Evolutionary conservation across 2,329 filamentous ascomycete genomes (phyloP), one percentile per base, ranked within the genome.

Genomic region (Acarospora socialis): DNA sequence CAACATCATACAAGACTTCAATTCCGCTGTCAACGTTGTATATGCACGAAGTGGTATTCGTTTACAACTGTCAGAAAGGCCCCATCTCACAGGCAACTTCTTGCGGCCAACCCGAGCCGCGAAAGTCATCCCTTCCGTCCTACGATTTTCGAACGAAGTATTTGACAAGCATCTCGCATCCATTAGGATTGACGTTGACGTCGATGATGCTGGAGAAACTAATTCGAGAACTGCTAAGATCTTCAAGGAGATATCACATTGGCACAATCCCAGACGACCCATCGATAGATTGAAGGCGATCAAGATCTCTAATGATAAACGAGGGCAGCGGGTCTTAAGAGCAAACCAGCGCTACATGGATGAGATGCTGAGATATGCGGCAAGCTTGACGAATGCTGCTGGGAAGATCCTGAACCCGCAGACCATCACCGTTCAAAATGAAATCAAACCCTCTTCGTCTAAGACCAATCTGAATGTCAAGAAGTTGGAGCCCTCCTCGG

Each of bases 321-420:
- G 55, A 42, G 54, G 50, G 30, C 52, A 49, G 32, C 57, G 48
- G 37, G 56, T 60, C 5, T 52, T 50, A 32, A 63, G 56, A 39
- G 57, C 56, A 32, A 73, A 77, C 26, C 77, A 83, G 43, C 61
- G 59, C 31, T 73, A 71, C 46, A 77, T 80, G 68, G 65, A 67
- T 2, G 73, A 80, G 36, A 78, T 78, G 53, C 63, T 65, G 17
- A 60, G 64, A 1, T 84, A 83, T 47, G 74, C 79, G 2, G 74
- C 73, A 8, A 81, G 75, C 50, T 58, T 83, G 28, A 79, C 74
- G 0, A 76, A 73, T 35, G 61, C 70, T 0, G 59, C 64, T 2
- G 76, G 75, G 3, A 78, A 73, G 40, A 58, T 57, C 2, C 60
- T 81, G 4, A 62, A 77, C 15, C 74, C 74, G 0, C 74, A 81